Base-by-base conservation (phyloP, 805 yeast genomes). In the Ogataea nakhonphanomensis region DNA sequence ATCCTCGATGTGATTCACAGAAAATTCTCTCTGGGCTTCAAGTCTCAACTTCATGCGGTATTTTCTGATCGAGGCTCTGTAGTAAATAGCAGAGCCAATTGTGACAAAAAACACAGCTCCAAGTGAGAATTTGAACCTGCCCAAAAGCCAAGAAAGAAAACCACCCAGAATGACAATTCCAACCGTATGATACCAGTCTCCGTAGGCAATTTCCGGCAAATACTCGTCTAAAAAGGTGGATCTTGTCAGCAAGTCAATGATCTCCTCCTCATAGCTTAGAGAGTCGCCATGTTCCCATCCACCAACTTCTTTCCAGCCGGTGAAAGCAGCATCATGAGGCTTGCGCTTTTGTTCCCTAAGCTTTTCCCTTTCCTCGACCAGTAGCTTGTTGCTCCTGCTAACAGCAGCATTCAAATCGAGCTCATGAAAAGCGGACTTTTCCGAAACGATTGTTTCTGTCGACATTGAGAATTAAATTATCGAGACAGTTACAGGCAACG, bases 171-270 rank as follows among this genome's bases (percentile, higher is more conserved):
- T 69, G 43, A 88, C 66, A 26, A 81, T 71, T 0, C 77, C 96
- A n/a, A 82, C 81, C 37, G 83, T 81, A 61, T 93, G 98, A 58
- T 83, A 93, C 99, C 99, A 93, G 58, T 93, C 98, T 38, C 99
- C 99, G 54, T 84, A 86, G 11, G 78, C 74, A 26, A 65, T 70
- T 22, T 86, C 83, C 7, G 95, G 95, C 39, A 93, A 65, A 54
- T 81, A 76, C 43, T 76, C 72, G 55, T 89, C 96, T 43, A 90
- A 67, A 25, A 84, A 55, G 0, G 97, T 86, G 14, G 88, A 79
- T 17, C 76, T 74, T 17, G 81, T 72, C 43, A 79, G 64, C 51
- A 89, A 67, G 60, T 89, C 96, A 47, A 76, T 71, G 41, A 80
- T 67, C 53, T 81, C 85, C 58, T 87, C 95, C 26, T 82, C 85